phyloP scores from a whole-genome alignment of 2,329 filamentous ascomycete species.

The Trichoderma koningii region DNA sequence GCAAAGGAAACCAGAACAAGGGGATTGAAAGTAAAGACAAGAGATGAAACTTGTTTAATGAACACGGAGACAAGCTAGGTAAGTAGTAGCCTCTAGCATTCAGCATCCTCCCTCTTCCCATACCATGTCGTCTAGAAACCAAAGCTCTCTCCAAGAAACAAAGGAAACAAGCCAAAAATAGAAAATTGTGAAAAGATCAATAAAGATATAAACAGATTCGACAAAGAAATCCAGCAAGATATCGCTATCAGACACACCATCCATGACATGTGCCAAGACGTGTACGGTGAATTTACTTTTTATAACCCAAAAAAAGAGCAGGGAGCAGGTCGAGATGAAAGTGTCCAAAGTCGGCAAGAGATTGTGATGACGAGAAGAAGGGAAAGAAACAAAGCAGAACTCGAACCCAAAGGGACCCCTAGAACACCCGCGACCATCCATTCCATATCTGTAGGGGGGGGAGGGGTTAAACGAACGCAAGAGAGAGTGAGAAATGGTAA shows the following conservation, averaged over 20 bases:
- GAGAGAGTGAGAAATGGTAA: slow-evolving; percentile 18
- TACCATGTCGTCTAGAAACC: slow-evolving; percentile 26
- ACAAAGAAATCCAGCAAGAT: slow-evolving; percentile 25
- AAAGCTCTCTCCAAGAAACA: slow-evolving; percentile 1
- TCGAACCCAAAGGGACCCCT: slow-evolving; percentile 28
- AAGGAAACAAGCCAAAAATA: neutral
- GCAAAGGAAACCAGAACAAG: neutral
- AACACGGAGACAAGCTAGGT: neutral
- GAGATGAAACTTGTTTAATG: slow-evolving; percentile 1
- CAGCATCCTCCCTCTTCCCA: slow-evolving; percentile 15
- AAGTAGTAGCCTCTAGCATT: slow-evolving; percentile 23
- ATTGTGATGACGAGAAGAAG: neutral
- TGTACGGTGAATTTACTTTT: slow-evolving; percentile 24
- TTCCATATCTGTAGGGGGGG: slow-evolving; percentile 18
- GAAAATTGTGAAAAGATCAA: neutral
- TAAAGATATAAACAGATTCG: neutral
- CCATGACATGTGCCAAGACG: slow-evolving; percentile 26
- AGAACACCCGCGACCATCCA: slow-evolving; percentile 30
- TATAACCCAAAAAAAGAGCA: slow-evolving; percentile 24
- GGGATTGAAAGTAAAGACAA: neutral
- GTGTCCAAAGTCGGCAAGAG: neutral
- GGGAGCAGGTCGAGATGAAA: slow-evolving; percentile 10
- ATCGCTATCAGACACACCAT: slow-evolving; percentile 27
- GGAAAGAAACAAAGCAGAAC: neutral
- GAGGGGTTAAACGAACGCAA: slow-evolving; percentile 21